Base-by-base conservation (phyloP, 1,284 basidiomycete genomes). In the Anthracocystis panici-leucophaei region DNA sequence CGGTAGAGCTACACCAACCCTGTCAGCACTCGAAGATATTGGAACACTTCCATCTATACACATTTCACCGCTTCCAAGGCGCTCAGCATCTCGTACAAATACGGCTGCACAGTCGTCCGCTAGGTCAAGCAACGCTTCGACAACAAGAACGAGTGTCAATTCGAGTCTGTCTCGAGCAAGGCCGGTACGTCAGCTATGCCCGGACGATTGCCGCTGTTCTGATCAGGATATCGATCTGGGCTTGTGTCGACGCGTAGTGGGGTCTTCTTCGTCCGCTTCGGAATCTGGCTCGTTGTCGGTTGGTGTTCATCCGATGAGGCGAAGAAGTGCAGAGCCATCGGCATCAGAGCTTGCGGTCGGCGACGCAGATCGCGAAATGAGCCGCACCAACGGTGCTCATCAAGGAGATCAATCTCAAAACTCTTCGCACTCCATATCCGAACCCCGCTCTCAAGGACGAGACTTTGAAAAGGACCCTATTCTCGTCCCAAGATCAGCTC, bases 181-280 rank as follows among this genome's bases (percentile, higher is more conserved):
- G 4, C 18, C 35, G 12, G 35, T 8, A 16, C 50, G 57, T 14
- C 61, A 64, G 35, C 33, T 66, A 35, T 76, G 69, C 38, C 74
- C 74, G 3, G 65, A 50, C n/a, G 69, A 73, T 25, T 76, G 69
- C 44, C 65, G 74, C 45, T 76, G 74, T 52, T 76, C 74, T 2
- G 74, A 76, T 48, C 74, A 72, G 55, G 74, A 76, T 8, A 65
- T 76, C 29, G 62, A 72, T 38, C 55, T 68, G 10, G 74, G 57
- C 7, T 25, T 68, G 29, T 76, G 69, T 54, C 62, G 74, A 25
- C 60, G 74, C 41, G 69, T 64, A 2, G 63, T 57, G 5, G 60
- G 31, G 12, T 64, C 64, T 21, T 67, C 73, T 7, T 63, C 68
- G 10, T 76, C 73, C 14, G 56, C 38, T 8, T 70, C 72, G 1